Conservation (phyloP, 225 moss, liverwort and hornwort species). For the Neckera pumila region DNA sequence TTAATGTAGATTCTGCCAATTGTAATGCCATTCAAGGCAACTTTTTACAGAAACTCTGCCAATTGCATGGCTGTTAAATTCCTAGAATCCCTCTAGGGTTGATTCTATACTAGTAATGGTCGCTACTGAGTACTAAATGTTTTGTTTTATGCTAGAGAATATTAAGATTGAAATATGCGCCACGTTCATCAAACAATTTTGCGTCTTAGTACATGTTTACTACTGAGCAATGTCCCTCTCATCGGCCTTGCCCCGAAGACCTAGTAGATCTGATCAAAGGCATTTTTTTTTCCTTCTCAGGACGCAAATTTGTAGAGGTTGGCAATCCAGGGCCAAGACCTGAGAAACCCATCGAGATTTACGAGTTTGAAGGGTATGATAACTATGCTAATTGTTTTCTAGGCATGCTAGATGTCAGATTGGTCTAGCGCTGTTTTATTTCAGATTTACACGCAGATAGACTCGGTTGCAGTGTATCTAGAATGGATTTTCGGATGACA, state of each 20-base stretch:
- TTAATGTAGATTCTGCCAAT: neutral
- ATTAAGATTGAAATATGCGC: neutral
- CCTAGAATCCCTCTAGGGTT: neutral
- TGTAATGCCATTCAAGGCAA: neutral
- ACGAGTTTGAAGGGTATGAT: constrained; percentile 92
- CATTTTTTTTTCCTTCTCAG: constrained; percentile 12
- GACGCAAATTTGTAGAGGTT: constrained; percentile 79
- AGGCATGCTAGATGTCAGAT: neutral
- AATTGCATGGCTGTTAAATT: neutral
- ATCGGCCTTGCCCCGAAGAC: neutral
- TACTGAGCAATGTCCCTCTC: neutral
- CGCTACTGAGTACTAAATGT: neutral
- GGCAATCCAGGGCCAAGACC: constrained; percentile 61
- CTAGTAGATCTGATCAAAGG: neutral
- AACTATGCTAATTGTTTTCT: neutral
- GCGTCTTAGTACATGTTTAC: neutral
- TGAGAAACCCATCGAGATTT: constrained; percentile 83
- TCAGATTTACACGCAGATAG: neutral
- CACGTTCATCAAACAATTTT: neutral
- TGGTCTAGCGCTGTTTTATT: neutral
- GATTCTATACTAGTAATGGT: neutral
- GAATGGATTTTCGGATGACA: neutral
- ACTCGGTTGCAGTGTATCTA: neutral
- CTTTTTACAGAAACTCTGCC: neutral
- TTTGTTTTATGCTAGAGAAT: neutral